phyloP scores from a whole-genome alignment of 176 grass and related monocot species.

The Chloris gayana region DNA sequence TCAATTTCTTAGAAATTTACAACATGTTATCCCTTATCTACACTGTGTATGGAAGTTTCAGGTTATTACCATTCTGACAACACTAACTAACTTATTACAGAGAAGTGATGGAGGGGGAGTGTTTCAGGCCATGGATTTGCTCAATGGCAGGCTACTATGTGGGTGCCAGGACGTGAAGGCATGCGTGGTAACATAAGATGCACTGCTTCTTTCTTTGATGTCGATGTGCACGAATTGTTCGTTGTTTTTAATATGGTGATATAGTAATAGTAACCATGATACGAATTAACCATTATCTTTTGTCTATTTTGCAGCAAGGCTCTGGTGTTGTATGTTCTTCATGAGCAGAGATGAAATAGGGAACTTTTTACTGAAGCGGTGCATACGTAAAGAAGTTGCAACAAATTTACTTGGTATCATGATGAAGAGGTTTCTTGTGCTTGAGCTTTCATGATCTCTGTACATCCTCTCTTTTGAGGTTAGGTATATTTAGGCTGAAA shows the following conservation, averaged over 20 bases:
- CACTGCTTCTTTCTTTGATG: not conserved
- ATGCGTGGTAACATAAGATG: constrained; percentile 45
- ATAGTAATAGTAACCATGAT: not conserved
- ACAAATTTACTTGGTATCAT: not conserved
- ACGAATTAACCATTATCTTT: not conserved
- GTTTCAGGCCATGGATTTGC: constrained; percentile 63
- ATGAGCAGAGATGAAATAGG: constrained; percentile 10
- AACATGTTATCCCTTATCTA: not conserved
- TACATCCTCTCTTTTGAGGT: not conserved
- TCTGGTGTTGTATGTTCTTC: constrained; percentile 39
- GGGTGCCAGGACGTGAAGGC: constrained; percentile 65
- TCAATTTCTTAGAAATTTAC: not conserved
- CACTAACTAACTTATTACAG: constrained; percentile 38
- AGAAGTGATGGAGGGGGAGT: constrained; percentile 68
- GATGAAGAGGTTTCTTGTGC: not conserved
- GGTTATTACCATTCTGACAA: not conserved
- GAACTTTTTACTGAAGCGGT: not conserved
- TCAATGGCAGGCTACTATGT: constrained; percentile 70
- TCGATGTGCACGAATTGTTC: not conserved
- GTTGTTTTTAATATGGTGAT: not conserved
- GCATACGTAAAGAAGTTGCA: constrained; percentile 10
- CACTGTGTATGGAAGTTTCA: not conserved
- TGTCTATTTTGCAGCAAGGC: constrained; percentile 39
- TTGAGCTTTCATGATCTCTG: not conserved
- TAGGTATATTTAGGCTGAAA: not conserved